These are phyloP conservation scores for Xylaria acuta DNA, from an alignment of 495 filamentous ascomycete species.

Conservation along the genomic window DNA sequence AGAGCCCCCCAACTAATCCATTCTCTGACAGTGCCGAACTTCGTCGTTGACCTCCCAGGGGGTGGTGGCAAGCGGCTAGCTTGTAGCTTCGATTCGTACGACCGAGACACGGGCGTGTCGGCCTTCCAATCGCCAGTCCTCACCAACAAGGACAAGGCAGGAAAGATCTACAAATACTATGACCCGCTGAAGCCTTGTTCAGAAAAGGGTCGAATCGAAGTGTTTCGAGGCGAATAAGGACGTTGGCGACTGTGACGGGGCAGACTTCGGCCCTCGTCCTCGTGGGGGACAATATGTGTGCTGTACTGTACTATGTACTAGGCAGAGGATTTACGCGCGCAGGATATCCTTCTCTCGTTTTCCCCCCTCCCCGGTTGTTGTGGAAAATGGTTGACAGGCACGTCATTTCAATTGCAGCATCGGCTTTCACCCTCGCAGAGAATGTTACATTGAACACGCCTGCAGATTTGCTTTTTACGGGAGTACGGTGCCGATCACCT, in stretches of 20 bases:
- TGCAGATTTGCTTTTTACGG: neutral
- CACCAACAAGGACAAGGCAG: conserved; percentile 48
- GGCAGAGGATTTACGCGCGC: neutral
- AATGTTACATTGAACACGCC: neutral
- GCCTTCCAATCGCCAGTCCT: conserved; percentile 62
- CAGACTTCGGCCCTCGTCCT: neutral
- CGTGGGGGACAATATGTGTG: neutral
- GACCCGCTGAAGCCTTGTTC: neutral
- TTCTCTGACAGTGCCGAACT: conserved; percentile 49
- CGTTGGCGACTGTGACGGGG: neutral
- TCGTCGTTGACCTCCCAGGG: conserved; percentile 66
- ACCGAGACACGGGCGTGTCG: conserved; percentile 55
- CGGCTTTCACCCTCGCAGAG: neutral
- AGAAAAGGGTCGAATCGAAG: neutral
- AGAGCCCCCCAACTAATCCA: neutral
- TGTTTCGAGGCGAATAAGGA: neutral
- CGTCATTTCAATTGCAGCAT: neutral
- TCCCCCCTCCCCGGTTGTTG: neutral
- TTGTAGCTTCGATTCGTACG: conserved; percentile 57
- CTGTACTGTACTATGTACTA: neutral
- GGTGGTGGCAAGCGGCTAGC: conserved; percentile 67
- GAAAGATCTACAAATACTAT: conserved; percentile 60
- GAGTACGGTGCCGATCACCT: neutral
- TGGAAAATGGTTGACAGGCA: neutral
- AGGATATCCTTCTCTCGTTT: neutral